Evolutionary conservation across 73 alveolate species (phyloP), one percentile per base, ranked within the genome.

Genomic region (Durusdinium trenchii): DNA sequence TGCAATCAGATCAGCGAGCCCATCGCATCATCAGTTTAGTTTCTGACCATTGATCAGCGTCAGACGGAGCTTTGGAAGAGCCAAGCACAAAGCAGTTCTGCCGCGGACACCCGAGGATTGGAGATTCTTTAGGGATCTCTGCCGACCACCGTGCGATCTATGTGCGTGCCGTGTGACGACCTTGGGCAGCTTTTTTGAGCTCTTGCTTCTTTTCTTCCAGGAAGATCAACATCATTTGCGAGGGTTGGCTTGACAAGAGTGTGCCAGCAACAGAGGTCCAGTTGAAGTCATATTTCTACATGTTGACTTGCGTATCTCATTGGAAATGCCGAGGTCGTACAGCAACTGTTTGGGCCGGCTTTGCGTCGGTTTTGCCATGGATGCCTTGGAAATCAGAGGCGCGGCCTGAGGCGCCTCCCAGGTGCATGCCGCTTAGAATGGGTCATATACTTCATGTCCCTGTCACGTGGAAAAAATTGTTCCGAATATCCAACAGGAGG

Each of bases 331-430:
- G 6, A 91, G 98, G 98, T 71, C 98, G 18, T 91, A 91, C 85
- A 48, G 98, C 98, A 91, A 91, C 45, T 91, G 90, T 38, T n/a
- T 91, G 90, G 98, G 98, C 61, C 98, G 98, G 47, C 42, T 91
- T 52, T 45, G 87, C 90, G 71, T 54, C 36, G 98, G 98, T 57
- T 42, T 91, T 50, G 98, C 98, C 45, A 91, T 91, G 98, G 98
- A 91, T 52, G 75, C 98, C 26, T 76, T 91, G 87, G 98, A 91
- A 78, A 51, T 54, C 35, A 48, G 98, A 91, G 96, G 96, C 50
- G 35, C 3, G 51, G 23, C 5, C 48, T 5, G 50, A 28, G 5
- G 7, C 46, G 14, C 83, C 28, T 38, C n/a, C n/a, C n/a, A n/a
- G n/a, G n/a, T n/a, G n/a, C n/a, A n/a, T n/a, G n/a, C n/a, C n/a